These are phyloP conservation scores for Floccularia luteovirens DNA, from an alignment of 768 basidiomycete species.

Conservation along the genomic window DNA sequence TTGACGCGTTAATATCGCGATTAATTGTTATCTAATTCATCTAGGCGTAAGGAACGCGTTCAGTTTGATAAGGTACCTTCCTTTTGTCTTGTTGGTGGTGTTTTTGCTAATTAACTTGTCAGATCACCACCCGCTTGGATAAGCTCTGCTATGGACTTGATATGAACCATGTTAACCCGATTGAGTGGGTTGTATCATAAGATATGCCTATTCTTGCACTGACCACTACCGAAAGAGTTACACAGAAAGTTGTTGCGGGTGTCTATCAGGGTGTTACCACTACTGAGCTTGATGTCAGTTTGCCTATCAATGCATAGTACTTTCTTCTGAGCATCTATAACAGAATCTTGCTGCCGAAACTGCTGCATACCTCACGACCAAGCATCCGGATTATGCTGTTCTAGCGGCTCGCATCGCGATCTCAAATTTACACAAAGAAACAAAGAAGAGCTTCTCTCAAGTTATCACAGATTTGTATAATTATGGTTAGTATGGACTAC, in stretches of 20 bases:
- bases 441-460: conserved; percentile 92
- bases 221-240: conserved; percentile 42
- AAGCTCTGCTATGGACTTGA: conserved; percentile 97
- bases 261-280: conserved; percentile 97
- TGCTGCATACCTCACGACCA: conserved; percentile 94
- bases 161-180: conserved; percentile 83
- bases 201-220: neutral
- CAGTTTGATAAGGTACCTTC: conserved; percentile 82
- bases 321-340: conserved; percentile 1
- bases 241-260: conserved; percentile 89
- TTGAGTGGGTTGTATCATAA: conserved; percentile 52
- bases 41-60: conserved; percentile 82
- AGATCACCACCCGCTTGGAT: conserved; percentile 84
- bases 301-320: neutral
- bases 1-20: conserved; percentile 20
- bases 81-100: conserved; percentile 7
- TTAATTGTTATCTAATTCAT: conserved; percentile 11
- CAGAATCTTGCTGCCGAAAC: conserved; percentile 97
- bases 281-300: conserved; percentile 87
- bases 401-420: conserved; percentile 98
- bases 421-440: conserved; percentile 98
- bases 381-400: conserved; percentile 96
- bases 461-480: conserved; percentile 88
- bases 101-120: conserved; percentile 10
- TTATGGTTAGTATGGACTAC: conserved; percentile 50